Evolutionary conservation across 352 stramenopile genomes (phyloP).

Genomic region (Phytophthora idaei): DNA sequence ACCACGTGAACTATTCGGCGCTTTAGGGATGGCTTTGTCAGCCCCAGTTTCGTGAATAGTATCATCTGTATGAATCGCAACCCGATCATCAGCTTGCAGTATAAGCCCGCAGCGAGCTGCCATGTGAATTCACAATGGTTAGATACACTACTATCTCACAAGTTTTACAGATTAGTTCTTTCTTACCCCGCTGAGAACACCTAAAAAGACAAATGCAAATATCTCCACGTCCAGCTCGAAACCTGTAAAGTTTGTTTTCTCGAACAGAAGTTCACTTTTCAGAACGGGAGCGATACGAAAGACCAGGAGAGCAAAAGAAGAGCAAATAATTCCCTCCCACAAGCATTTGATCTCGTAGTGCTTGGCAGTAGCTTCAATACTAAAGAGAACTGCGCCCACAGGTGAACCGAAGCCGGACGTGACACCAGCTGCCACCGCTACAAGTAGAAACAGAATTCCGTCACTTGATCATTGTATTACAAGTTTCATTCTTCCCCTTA

Average conservation of each 20-base stretch:
- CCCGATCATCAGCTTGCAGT: slow-evolving; percentile 62
- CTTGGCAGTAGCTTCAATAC: slow-evolving; percentile 82
- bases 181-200: slow-evolving; percentile 68
- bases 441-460: background rate
- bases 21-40: slow-evolving; percentile 57
- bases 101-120: slow-evolving; percentile 68
- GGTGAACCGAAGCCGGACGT: slow-evolving; percentile 84
- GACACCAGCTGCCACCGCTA: slow-evolving; percentile 75
- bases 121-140: background rate
- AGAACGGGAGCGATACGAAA: slow-evolving; percentile 79
- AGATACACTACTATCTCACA: background rate
- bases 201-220: slow-evolving; percentile 74
- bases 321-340: slow-evolving; percentile 86
- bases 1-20: slow-evolving; percentile 63
- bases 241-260: slow-evolving; percentile 77
- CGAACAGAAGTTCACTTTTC: slow-evolving; percentile 79
- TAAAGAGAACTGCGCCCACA: slow-evolving; percentile 78
- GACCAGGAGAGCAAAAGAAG: slow-evolving; percentile 76
- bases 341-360: slow-evolving; percentile 89
- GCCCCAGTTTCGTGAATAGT: slow-evolving; percentile 58
- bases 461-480: background rate
- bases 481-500: slow-evolving; percentile 13
- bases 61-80: slow-evolving; percentile 55
- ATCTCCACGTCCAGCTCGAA: slow-evolving; percentile 87
- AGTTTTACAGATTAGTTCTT: too few relatives aligned